A percentile compares a stretch with the other conserved stretches of the same genome.
phyloP scores from a whole-genome alignment of 805 yeast species.

The Spathaspora gorwiae region DNA sequence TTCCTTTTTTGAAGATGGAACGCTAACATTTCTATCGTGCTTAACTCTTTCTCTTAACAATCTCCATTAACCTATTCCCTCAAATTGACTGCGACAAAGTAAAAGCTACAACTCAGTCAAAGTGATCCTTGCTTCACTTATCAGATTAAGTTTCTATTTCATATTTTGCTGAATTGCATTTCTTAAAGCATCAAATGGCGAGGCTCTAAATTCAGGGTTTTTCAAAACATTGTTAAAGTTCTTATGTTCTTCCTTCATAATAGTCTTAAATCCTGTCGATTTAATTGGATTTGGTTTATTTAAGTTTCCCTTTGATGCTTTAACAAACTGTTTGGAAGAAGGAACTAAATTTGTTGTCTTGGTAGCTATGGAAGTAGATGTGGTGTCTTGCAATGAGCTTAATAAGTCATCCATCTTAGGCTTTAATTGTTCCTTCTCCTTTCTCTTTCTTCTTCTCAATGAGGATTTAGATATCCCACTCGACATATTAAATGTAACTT shows the following conservation, averaged over 20 bases:
- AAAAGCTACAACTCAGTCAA: too few relatives aligned
- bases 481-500: slow-evolving; percentile 30
- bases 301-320: slow-evolving; percentile 17
- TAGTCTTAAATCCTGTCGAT: slow-evolving; percentile 35
- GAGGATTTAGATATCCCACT: slow-evolving; percentile 63
- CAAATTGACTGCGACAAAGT: too few relatives aligned
- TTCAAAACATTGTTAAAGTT: slow-evolving; percentile 57
- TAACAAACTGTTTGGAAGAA: slow-evolving; percentile 14
- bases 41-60: too few relatives aligned
- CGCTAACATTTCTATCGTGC: too few relatives aligned
- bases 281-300: slow-evolving; percentile 52
- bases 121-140: too few relatives aligned
- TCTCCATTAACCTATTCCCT: too few relatives aligned
- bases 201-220: slow-evolving; percentile 49
- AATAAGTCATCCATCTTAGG: slow-evolving; percentile 64
- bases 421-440: slow-evolving; percentile 55
- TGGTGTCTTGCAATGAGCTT: slow-evolving; percentile 39
- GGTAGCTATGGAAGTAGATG: background rate
- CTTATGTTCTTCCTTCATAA: slow-evolving; percentile 54
- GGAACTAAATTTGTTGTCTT: slow-evolving; percentile 12
- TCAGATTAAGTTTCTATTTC: background rate
- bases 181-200: slow-evolving; percentile 64
- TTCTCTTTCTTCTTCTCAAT: slow-evolving; percentile 57
- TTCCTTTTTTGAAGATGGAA: too few relatives aligned
- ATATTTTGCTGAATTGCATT: slow-evolving; percentile 40